Percentiles rank a stretch among this genome's conserved stretches.
Conservation (phyloP, 2,329 filamentous ascomycete genomes). For the Tolypocladium ophioglossoides region DNA sequence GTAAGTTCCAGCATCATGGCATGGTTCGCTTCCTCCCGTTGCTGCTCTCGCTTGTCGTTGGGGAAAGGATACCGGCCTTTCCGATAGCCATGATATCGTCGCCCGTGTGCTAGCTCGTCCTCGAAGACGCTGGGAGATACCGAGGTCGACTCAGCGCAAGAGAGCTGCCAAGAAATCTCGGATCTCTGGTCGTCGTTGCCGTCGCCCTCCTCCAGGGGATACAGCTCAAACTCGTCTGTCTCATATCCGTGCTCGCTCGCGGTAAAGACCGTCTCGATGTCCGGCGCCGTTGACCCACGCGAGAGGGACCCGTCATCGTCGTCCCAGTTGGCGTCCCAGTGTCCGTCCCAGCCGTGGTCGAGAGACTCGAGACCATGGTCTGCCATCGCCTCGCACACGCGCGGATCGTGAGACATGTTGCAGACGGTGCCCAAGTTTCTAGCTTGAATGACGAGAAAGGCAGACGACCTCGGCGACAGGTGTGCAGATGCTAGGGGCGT, state of each 20-base stretch:
- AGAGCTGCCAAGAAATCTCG: conserved; percentile 15
- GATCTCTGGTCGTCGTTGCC: conserved; percentile 5
- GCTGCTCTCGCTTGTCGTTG: conserved; percentile 35
- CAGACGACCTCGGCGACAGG: neutral
- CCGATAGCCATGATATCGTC: conserved; percentile 32
- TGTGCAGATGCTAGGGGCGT: neutral
- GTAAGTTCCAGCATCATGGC: conserved; percentile 32
- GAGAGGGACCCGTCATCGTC: conserved; percentile 16
- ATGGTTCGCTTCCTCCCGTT: conserved; percentile 35
- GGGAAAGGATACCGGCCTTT: conserved; percentile 34
- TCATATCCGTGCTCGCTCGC: conserved; percentile 13
- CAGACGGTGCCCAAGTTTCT: neutral
- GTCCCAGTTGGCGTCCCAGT: conserved; percentile 4
- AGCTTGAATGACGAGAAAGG: neutral
- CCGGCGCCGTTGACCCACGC: conserved; percentile 15
- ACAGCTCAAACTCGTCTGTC: conserved; percentile 18
- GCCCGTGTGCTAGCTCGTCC: conserved; percentile 21
- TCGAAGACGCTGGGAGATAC: conserved; percentile 21
- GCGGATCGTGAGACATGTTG: conserved; percentile 5
- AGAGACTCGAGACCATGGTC: neutral
- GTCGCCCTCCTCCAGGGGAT: conserved; percentile 11
- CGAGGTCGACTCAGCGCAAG: conserved; percentile 20
- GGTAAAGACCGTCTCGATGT: conserved; percentile 12
- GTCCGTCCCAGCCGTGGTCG: neutral
- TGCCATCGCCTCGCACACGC: neutral